Percentiles rank a stretch among this genome's conserved stretches.
These are phyloP conservation scores for Sclerotinia glacialis DNA, from an alignment of 2,329 filamentous ascomycete genomes.

Conservation along the genomic window DNA sequence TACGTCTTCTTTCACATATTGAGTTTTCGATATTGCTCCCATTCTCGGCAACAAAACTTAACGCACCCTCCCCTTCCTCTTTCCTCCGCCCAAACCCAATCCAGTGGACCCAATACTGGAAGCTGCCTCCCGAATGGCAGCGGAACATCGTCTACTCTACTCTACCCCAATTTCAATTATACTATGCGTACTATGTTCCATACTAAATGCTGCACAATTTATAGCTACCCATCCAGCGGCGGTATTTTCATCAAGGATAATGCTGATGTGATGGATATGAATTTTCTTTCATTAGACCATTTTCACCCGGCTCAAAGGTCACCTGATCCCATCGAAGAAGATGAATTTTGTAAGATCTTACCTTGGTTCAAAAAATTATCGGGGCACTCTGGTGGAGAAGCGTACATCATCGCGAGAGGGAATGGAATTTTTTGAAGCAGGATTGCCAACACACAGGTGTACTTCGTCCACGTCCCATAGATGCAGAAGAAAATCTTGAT, in stretches of 20 bases:
- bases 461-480: too few species aligned
- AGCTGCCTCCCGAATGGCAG: neutral
- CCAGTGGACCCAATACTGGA: neutral
- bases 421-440: neutral
- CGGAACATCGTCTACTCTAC: neutral
- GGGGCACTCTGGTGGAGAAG: slow-evolving; percentile 10
- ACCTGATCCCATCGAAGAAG: neutral
- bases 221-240: neutral
- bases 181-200: slow-evolving; percentile 5
- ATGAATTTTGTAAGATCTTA: neutral
- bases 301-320: neutral
- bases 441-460: neutral
- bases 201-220: neutral
- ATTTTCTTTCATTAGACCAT: neutral
- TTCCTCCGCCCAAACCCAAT: neutral
- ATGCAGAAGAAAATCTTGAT: neutral
- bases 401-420: neutral
- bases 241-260: slow-evolving; percentile 4
- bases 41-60: neutral
- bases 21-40: neutral
- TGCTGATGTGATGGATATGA: neutral
- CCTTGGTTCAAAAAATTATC: neutral
- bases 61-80: neutral
- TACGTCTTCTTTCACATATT: neutral
- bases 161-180: neutral